Evolutionary conservation across 2,329 filamentous ascomycete species (phyloP), one percentile per base, ranked within the genome.

Genomic region (Pezicula carpinea): DNA sequence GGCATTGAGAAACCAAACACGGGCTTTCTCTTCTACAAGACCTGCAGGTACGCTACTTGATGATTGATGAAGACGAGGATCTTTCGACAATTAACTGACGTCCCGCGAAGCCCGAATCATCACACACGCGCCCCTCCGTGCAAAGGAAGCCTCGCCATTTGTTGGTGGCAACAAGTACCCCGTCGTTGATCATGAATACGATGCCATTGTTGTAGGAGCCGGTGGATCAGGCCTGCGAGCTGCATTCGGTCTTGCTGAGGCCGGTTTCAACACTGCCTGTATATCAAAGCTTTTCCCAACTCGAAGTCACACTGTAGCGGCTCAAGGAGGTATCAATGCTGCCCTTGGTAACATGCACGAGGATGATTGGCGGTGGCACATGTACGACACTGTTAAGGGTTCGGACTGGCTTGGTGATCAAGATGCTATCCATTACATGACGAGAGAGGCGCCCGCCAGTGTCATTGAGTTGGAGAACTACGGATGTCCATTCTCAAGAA

Each of bases 391-490:
- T 36, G 91, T 96, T 67, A 96, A 96, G 78, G 91, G 91, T 57
- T 95, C 89, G 57, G 91, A 96, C 76, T 96, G 91, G 91, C 82
- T 96, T 43, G 91, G 91, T 69, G 91, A 96, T 70, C 91, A 96
- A 72, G 91, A 96, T 67, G 91, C 91, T 56, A 96, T 96, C 66
- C 91, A 96, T 74, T 96, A 96, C 76, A 96, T 96, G 91, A 96
- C 91, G 63, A 82, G 90, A 64, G 91, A 96, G 74, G 91, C 91
- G 52, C 90, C 91, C 29, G 83, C 85, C 51, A 92, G 87, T 58
- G 91, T 96, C 59, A 87, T 95, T 66, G 91, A 96, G 73, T 82
- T 97, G 50, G 92, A 97, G 75, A 89, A 96, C 75, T 97, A 96
- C 72, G 92, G 92, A 49, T 96, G 91, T 71, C 92, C 92, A 55